A percentile compares a stretch with the other conserved stretches of the same genome.
Evolutionary conservation across 352 stramenopile species (phyloP).

Genomic region (Globisporangium parvum): DNA sequence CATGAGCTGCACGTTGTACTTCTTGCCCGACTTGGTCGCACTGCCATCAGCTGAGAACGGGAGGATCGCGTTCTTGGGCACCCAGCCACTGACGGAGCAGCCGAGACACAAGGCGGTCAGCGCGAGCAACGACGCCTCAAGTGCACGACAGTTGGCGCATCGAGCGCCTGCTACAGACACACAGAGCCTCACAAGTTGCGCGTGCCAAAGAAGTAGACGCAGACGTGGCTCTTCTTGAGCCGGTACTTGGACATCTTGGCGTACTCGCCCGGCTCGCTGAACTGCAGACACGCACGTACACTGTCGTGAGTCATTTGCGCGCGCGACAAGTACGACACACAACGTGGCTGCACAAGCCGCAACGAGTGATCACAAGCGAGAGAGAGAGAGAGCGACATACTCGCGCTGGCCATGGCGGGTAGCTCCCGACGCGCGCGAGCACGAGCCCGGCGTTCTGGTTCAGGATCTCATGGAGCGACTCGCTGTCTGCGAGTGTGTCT

Average conservation of each 20-base stretch:
- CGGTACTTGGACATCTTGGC: conserved; percentile 74
- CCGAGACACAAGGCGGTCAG: background rate
- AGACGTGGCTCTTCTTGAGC: conserved; percentile 67
- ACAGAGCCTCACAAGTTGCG: conserved; percentile 70
- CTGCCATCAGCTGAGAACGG: conserved; percentile 63
- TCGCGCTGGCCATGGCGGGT: conserved; percentile 78
- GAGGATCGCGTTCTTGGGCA: conserved; percentile 61
- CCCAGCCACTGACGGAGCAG: conserved; percentile 51
- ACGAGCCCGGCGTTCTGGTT: conserved; percentile 76
- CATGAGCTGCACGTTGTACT: conserved; percentile 65
- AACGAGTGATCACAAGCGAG: no score
- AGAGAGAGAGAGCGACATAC: conserved; percentile 23
- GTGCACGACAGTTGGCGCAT: background rate
- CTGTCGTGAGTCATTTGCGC: background rate
- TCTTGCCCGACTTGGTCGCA: conserved; percentile 54
- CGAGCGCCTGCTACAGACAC: background rate
- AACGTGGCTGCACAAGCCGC: background rate
- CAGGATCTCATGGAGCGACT: conserved; percentile 58
- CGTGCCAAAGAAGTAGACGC: conserved; percentile 84
- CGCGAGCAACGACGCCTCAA: background rate
- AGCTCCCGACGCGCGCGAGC: conserved; percentile 68
- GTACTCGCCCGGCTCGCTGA: conserved; percentile 78
- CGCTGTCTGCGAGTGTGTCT: conserved; percentile 60
- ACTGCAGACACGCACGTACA: conserved; percentile 29
- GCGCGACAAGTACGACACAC: no score